Conservation (phyloP, 768 basidiomycete genomes). For the Lactarius trivialis region DNA sequence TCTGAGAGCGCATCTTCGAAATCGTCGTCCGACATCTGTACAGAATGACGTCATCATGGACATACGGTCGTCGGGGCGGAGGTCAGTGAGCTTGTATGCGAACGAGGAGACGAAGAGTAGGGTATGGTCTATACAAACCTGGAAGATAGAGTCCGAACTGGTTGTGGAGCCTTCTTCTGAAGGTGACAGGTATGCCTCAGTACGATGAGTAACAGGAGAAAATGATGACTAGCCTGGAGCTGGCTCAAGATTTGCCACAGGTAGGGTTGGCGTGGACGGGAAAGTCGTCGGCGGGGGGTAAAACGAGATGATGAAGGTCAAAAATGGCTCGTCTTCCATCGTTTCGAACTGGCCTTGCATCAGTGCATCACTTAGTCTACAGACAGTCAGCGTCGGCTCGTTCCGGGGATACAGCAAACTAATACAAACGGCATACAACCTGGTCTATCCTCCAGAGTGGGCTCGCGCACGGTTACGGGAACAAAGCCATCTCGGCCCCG, state of each 20-base stretch:
- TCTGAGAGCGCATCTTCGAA: too few species aligned
- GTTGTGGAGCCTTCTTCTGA: conserved; percentile 7
- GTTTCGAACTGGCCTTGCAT: conserved; percentile 6
- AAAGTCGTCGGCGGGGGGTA: background rate
- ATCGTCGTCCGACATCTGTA: too few species aligned
- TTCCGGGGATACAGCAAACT: background rate
- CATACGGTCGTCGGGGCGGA: too few species aligned
- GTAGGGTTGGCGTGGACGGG: background rate
- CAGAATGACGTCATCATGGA: too few species aligned
- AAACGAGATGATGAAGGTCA: conserved; percentile 11
- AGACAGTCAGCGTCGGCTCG: background rate
- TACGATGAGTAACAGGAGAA: background rate
- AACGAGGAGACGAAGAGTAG: background rate
- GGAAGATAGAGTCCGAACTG: conserved; percentile 11
- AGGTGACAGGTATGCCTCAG: background rate
- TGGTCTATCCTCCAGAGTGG: conserved; percentile 4
- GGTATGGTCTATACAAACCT: conserved; percentile 3
- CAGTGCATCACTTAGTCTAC: background rate
- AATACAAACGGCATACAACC: conserved; percentile 2
- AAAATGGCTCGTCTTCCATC: background rate
- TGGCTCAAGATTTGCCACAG: background rate
- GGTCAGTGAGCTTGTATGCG: too few species aligned
- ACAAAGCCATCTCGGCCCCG: background rate
- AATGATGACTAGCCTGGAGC: background rate
- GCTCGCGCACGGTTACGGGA: background rate